Percentiles rank a stretch among this genome's conserved stretches.
Evolutionary conservation across 257 asterid genomes (phyloP).

Genomic region (Echium plantagineum): DNA sequence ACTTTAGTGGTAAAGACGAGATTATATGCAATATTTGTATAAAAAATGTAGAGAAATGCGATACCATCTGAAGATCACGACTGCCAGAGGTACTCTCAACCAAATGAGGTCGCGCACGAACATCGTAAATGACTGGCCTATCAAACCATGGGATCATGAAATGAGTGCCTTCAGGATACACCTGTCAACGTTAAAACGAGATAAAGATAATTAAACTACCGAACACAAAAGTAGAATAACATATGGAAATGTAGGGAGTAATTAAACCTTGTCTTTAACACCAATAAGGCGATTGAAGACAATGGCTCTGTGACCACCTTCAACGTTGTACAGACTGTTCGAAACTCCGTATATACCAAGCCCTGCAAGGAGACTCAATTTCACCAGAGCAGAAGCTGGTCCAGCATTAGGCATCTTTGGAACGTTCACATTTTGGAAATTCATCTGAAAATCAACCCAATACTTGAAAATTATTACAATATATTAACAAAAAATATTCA

Average conservation of each 20-base stretch:
- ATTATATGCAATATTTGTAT: no score
- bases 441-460: constrained; percentile 31
- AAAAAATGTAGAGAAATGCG: not conserved
- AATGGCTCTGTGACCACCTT: constrained; percentile 89
- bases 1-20: no score
- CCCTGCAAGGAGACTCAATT: constrained; percentile 54
- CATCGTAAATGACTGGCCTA: constrained; percentile 82
- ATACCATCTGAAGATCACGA: constrained; percentile 95
- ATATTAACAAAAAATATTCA: no score
- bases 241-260: no score
- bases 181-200: constrained; percentile 18
- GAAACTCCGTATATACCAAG: constrained; percentile 54
- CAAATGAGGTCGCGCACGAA: constrained; percentile 84
- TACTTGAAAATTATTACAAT: no score
- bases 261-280: constrained; percentile 58
- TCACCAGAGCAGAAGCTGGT: constrained; percentile 47
- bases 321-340: constrained; percentile 86
- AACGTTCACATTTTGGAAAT: constrained; percentile 52
- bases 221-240: no score
- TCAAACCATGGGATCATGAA: constrained; percentile 89
- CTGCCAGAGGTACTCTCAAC: constrained; percentile 95
- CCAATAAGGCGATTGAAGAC: constrained; percentile 75
- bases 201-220: no score
- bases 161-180: constrained; percentile 93
- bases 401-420: constrained; percentile 76